A percentile compares a stretch with the other conserved stretches of the same genome.
Evolutionary conservation across 257 asterid species (phyloP).

Genomic region (Nicotiana benthamiana): DNA sequence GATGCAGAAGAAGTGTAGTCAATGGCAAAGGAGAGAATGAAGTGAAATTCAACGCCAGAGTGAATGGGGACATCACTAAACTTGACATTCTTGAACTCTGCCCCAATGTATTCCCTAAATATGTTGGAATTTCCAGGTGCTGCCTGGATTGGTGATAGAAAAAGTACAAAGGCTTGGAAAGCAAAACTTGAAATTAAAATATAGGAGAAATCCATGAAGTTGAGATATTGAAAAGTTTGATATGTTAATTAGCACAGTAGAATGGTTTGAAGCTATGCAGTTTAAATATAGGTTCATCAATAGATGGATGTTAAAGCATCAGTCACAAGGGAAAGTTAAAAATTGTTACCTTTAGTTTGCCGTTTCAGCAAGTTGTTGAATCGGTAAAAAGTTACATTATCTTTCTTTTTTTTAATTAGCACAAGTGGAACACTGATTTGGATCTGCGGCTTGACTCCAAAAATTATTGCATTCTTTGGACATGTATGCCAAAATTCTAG

Average conservation of each 20-base stretch:
- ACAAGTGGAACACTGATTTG: background rate
- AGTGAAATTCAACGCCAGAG: conserved; percentile 63
- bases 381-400: background rate
- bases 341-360: background rate
- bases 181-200: conserved; percentile 8
- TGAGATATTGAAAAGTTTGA: background rate
- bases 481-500: background rate
- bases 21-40: conserved; percentile 76
- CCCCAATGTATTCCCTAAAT: conserved; percentile 71
- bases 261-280: background rate
- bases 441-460: background rate
- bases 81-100: conserved; percentile 54
- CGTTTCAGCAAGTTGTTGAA: background rate
- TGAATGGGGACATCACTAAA: conserved; percentile 61
- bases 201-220: conserved; percentile 26
- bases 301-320: background rate
- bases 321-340: background rate
- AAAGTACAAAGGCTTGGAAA: conserved; percentile 8
- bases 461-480: background rate
- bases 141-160: conserved; percentile 4
- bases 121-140: conserved; percentile 33
- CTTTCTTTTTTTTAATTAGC: background rate
- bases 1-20: conserved; percentile 64
- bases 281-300: background rate
- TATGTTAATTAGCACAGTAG: background rate